Evolutionary conservation across 768 basidiomycete species (phyloP), one percentile per base, ranked within the genome.

Genomic region (Lactarius sp.): DNA sequence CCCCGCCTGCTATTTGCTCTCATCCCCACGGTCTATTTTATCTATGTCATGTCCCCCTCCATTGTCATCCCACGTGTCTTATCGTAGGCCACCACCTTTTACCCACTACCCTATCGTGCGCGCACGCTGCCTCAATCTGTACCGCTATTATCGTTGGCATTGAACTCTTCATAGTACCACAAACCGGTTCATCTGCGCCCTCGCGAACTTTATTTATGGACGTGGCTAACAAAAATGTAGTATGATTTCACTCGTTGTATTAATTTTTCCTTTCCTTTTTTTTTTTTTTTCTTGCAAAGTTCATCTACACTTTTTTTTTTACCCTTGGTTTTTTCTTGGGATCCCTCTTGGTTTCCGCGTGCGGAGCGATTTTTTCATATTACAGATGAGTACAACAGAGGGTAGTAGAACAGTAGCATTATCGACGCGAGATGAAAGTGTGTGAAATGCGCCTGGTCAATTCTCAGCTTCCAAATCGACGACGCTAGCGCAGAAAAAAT

Each of bases 401-500:
- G 18, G 46, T 44, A 27, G 22, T 27, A 27, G 27, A 44, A 52
- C 36, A 10, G 39, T 20, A 13, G 18, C 9, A 16, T 41, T 10
- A 22, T 36, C 16, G 46, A 56, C n/a, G 13, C 22, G 13, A 36
- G 3, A 22, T 18, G 22, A 39, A 51, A 14, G 14, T 41, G 41
- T 27, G 41, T 37, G 18, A 47, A 47, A 22, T 22, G 46, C 8
- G 9, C n/a, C 10, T 20, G 16, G 16, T 59, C 42, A 67, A 42
- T 49, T 61, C 34, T 67, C 66, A 3, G 47, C 39, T 36, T 67
- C 66, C 56, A 66, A 46, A 4, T 66, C 64, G 4, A 67, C 64
- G 27, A 67, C 60, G 50, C 66, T 67, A 13, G 18, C 44, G 18
- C 9, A 13, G 20, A 33, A 20, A 12, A 33, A 39, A 20, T 50